Evolutionary conservation across 305 asterid species (phyloP).

Genomic region (Coffea humblotiana): DNA sequence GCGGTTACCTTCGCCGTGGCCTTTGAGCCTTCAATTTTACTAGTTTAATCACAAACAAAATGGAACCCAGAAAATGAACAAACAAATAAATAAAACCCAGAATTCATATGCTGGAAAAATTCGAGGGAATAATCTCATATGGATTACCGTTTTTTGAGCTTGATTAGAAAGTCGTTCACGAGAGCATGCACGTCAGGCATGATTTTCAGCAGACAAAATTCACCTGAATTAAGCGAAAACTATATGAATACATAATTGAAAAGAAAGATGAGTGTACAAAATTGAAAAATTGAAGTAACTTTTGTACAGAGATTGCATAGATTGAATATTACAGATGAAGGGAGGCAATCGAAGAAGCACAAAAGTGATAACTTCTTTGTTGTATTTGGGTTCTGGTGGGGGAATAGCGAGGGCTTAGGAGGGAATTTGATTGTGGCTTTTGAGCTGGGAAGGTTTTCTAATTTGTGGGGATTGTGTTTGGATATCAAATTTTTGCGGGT

Average conservation of each 20-base stretch:
- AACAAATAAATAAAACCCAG: neutral
- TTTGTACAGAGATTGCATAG: neutral
- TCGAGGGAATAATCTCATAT: neutral
- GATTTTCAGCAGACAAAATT: constrained; percentile 17
- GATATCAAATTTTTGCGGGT: too few species aligned
- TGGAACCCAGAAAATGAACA: constrained; percentile 2
- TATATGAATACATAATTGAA: too few species aligned
- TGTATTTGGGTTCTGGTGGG: neutral
- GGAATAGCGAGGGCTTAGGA: neutral
- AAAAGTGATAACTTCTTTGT: too few species aligned
- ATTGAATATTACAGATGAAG: neutral
- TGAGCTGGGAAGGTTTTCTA: neutral
- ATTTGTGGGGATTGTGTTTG: too few species aligned
- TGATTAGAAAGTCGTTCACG: constrained; percentile 72
- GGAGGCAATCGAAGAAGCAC: neutral
- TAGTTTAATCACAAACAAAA: constrained; percentile 28
- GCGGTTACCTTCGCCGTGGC: constrained; percentile 86
- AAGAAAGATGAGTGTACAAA: too few species aligned
- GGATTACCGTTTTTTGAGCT: constrained; percentile 78
- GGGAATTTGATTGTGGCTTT: neutral
- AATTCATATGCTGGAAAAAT: neutral
- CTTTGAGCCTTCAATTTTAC: constrained; percentile 96
- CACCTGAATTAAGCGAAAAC: neutral
- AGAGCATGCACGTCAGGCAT: constrained; percentile 80
- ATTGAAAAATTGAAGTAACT: neutral